Conservation (phyloP, 2,329 filamentous ascomycete species). For the Aspergillus intermedius region DNA sequence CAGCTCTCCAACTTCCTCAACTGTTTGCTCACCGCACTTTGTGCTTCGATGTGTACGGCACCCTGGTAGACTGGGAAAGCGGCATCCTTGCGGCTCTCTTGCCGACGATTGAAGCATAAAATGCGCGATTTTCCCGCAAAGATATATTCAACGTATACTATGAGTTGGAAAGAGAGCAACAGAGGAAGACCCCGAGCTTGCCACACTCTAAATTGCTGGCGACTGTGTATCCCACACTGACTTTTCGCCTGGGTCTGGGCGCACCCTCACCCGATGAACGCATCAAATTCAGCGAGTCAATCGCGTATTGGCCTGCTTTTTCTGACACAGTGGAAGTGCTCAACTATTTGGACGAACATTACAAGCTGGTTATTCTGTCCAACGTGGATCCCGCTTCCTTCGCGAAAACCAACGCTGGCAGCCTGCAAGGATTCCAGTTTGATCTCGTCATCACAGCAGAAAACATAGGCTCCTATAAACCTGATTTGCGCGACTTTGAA, state of each 20-base stretch:
- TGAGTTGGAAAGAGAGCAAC: constrained; percentile 40
- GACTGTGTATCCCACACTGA: constrained; percentile 34
- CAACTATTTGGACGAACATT: constrained; percentile 41
- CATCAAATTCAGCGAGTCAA: constrained; percentile 42
- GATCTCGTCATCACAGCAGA: constrained; percentile 64
- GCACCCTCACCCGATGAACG: constrained; percentile 29
- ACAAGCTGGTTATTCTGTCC: constrained; percentile 52
- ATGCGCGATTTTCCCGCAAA: constrained; percentile 31
- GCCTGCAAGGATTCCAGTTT: constrained; percentile 49
- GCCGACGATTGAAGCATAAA: constrained; percentile 32
- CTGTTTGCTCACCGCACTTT: constrained; percentile 46
- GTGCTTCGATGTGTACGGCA: constrained; percentile 75
- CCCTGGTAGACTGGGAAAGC: constrained; percentile 71
- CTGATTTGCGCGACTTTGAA: constrained; percentile 56
- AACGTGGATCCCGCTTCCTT: constrained; percentile 53
- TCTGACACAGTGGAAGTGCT: constrained; percentile 52
- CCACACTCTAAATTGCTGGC: constrained; percentile 57
- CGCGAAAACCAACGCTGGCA: constrained; percentile 39
- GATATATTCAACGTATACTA: constrained; percentile 19
- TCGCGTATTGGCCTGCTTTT: constrained; percentile 51
- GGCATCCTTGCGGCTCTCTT: constrained; percentile 53
- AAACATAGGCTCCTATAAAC: constrained; percentile 67
- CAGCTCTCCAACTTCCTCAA: too few relatives aligned
- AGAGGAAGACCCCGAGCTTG: constrained; percentile 50
- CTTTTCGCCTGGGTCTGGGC: constrained; percentile 19